A percentile compares a stretch with the other conserved stretches of the same genome.
These are phyloP conservation scores for Hemileccinum rubropunctum DNA, from an alignment of 768 basidiomycete species.

Conservation along the genomic window DNA sequence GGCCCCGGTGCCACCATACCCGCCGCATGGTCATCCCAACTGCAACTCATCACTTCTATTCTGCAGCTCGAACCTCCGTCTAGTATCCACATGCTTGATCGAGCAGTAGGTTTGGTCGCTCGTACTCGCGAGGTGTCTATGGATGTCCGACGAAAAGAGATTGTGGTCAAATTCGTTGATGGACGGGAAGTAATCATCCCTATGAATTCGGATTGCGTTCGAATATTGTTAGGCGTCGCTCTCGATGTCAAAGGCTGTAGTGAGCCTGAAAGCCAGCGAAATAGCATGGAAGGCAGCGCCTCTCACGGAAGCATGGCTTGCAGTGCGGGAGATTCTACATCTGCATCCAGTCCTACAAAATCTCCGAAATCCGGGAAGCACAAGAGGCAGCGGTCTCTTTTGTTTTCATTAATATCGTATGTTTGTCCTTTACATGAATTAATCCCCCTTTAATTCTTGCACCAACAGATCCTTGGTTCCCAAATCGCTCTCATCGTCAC, in stretches of 20 bases:
- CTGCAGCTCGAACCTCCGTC: slow-evolving; percentile 54
- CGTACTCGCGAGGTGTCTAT: slow-evolving; percentile 60
- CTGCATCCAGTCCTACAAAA: slow-evolving; percentile 19
- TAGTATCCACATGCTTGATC: slow-evolving; percentile 57
- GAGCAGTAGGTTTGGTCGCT: slow-evolving; percentile 52
- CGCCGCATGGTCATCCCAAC: slow-evolving; percentile 51
- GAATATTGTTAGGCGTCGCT: slow-evolving; percentile 49
- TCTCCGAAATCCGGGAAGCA: slow-evolving; percentile 45
- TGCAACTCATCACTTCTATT: slow-evolving; percentile 45
- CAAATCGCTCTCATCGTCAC: slow-evolving; percentile 28
- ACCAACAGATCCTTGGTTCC: slow-evolving; percentile 28
- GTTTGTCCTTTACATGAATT: not conserved
- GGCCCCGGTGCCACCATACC: slow-evolving; percentile 37
- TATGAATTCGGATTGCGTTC: slow-evolving; percentile 39
- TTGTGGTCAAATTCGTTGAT: slow-evolving; percentile 58
- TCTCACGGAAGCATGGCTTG: slow-evolving; percentile 16
- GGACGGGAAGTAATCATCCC: slow-evolving; percentile 50
- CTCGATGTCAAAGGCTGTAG: slow-evolving; percentile 49
- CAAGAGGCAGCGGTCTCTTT: slow-evolving; percentile 67
- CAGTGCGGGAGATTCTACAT: slow-evolving; percentile 17
- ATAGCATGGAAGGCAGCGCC: slow-evolving; percentile 31
- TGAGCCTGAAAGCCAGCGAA: slow-evolving; percentile 32
- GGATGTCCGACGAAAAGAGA: slow-evolving; percentile 46
- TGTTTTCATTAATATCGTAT: slow-evolving; percentile 68
- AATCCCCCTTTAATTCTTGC: slow-evolving; percentile 1